Conservation (phyloP, 805 yeast genomes). For the Pichia insulana region DNA sequence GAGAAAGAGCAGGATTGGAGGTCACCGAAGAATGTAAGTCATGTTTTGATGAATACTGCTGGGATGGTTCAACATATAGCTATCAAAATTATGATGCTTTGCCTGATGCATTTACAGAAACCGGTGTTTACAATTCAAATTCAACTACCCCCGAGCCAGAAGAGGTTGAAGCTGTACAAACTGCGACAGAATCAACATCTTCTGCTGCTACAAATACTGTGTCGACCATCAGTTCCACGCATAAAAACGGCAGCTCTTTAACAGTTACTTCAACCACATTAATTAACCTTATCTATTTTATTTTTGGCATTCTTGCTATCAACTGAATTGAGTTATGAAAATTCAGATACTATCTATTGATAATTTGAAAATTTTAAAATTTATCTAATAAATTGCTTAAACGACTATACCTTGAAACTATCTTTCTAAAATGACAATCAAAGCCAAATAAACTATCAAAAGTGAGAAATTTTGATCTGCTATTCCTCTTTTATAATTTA, state of each 20-base stretch:
- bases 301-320: background rate
- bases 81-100: constrained; percentile 6
- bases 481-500: too few species aligned
- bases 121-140: constrained; percentile 24
- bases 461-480: too few species aligned
- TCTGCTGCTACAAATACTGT: constrained; percentile 1
- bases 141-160: background rate
- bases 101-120: constrained; percentile 31
- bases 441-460: too few species aligned
- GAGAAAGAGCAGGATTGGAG: constrained; percentile 53
- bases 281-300: background rate
- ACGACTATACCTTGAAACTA: too few species aligned
- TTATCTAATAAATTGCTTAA: too few species aligned
- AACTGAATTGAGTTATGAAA: too few species aligned
- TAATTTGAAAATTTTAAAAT: too few species aligned
- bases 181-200: background rate
- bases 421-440: too few species aligned
- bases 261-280: background rate
- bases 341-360: too few species aligned
- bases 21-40: constrained; percentile 61
- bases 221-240: constrained; percentile 4
- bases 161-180: background rate
- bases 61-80: constrained; percentile 26
- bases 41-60: constrained; percentile 71
- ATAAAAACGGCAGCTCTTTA: constrained; percentile 4